Percentiles rank a stretch among this genome's conserved stretches.
Evolutionary conservation across 257 asterid species (phyloP).

Genomic region (Verbena officinalis): DNA sequence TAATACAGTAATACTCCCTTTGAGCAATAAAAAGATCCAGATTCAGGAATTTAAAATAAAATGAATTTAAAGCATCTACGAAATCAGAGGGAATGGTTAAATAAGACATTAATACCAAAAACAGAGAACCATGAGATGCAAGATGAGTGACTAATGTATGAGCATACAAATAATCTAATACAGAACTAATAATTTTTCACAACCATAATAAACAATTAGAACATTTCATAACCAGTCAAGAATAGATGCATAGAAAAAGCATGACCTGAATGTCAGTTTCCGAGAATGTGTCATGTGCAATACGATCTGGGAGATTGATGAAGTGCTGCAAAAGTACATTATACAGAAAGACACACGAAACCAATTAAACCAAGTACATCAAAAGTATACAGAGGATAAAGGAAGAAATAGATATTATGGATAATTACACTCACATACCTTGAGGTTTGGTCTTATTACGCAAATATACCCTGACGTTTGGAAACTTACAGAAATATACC

Average conservation of each 20-base stretch:
- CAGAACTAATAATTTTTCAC: background rate
- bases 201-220: slow-evolving; percentile 10
- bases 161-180: slow-evolving; percentile 1
- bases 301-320: slow-evolving; percentile 70
- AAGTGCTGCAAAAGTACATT: slow-evolving; percentile 60
- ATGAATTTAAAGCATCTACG: background rate
- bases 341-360: slow-evolving; percentile 29
- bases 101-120: slow-evolving; percentile 1
- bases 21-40: background rate
- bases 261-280: slow-evolving; percentile 86
- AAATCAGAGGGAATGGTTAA: background rate
- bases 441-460: too few species aligned
- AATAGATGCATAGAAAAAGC: background rate
- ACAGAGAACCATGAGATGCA: slow-evolving; percentile 19
- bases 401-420: background rate
- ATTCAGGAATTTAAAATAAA: background rate
- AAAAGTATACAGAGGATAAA: slow-evolving; percentile 9
- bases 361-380: slow-evolving; percentile 16
- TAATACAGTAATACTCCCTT: slow-evolving; percentile 6
- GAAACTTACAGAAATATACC: too few species aligned
- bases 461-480: too few species aligned
- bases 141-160: background rate
- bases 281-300: slow-evolving; percentile 69
- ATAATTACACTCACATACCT: too few species aligned
- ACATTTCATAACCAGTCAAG: slow-evolving; percentile 1